Evolutionary conservation across 306 rosid species (phyloP).

Genomic region (Amphicarpaea edgeworthii): DNA sequence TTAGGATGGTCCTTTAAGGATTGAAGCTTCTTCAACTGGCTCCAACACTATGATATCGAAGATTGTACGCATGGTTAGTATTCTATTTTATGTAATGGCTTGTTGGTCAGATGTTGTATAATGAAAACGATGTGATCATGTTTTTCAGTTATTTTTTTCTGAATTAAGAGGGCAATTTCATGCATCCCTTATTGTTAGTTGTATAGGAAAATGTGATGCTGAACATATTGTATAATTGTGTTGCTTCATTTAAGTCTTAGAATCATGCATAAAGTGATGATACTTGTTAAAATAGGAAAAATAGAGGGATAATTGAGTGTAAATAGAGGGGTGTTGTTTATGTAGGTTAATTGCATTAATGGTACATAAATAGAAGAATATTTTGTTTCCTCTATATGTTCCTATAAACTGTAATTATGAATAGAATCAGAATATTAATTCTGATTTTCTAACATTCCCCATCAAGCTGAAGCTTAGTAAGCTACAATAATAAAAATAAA

Average conservation of each 20-base stretch:
- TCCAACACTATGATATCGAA: conserved; percentile 89
- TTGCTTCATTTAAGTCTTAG: conserved; percentile 20
- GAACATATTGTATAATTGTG: conserved; percentile 8
- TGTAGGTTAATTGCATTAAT: no score
- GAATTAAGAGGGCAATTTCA: conserved; percentile 18
- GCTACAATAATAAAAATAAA: no score
- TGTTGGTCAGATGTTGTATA: no score
- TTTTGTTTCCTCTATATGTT: no score
- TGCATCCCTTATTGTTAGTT: conserved; percentile 31
- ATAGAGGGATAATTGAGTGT: no score
- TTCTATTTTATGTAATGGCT: conserved; percentile 30
- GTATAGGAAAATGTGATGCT: conserved; percentile 21
- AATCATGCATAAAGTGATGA: background rate
- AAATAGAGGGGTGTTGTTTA: no score
- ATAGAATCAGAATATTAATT: no score
- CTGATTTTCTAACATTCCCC: no score
- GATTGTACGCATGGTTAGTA: conserved; percentile 91
- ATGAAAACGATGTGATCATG: background rate
- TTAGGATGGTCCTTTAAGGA: conserved; percentile 97
- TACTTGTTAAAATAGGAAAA: no score
- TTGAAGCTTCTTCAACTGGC: conserved; percentile 97
- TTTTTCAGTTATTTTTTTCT: background rate
- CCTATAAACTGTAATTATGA: no score
- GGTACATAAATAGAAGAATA: no score
- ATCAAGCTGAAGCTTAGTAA: no score